A percentile compares a stretch with the other conserved stretches of the same genome.
Evolutionary conservation across 768 basidiomycete species (phyloP).

Genomic region (Nidularia sp.): DNA sequence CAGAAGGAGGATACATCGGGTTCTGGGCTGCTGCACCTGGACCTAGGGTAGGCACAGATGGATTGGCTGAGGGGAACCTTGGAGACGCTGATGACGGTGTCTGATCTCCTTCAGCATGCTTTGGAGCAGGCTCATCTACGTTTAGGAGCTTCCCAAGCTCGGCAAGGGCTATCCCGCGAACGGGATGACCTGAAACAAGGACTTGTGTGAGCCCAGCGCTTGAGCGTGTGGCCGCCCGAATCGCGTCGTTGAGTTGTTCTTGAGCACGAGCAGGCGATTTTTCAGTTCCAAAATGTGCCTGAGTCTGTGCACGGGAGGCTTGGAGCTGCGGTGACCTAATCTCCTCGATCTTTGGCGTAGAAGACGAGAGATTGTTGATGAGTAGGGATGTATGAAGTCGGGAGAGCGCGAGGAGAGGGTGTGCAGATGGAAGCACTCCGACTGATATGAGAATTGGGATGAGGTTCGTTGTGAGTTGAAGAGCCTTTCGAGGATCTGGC

Average conservation of each 20-base stretch:
- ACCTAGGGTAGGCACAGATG: slow-evolving; percentile 2
- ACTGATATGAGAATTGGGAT: slow-evolving; percentile 60
- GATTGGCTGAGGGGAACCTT: neutral
- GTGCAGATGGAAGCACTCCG: slow-evolving; percentile 58
- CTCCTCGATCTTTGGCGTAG: slow-evolving; percentile 14
- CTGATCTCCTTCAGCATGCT: slow-evolving; percentile 4
- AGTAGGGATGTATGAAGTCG: slow-evolving; percentile 72
- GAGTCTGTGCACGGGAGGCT: neutral
- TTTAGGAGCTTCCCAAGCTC: slow-evolving; percentile 81
- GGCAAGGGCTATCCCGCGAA: slow-evolving; percentile 67
- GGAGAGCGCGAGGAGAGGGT: slow-evolving; percentile 73
- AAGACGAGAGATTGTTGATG: slow-evolving; percentile 30
- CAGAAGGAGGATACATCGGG: slow-evolving; percentile 61
- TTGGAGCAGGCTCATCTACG: slow-evolving; percentile 66
- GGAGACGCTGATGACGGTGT: slow-evolving; percentile 9
- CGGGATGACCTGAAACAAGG: slow-evolving; percentile 67
- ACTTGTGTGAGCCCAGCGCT: slow-evolving; percentile 49
- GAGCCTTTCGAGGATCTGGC: slow-evolving; percentile 55
- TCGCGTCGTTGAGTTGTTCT: slow-evolving; percentile 49
- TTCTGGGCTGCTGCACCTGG: slow-evolving; percentile 5
- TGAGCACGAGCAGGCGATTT: neutral
- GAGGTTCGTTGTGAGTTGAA: slow-evolving; percentile 59
- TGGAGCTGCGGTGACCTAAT: slow-evolving; percentile 18
- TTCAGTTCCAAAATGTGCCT: neutral
- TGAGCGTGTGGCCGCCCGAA: slow-evolving; percentile 53